phyloP scores from a whole-genome alignment of 108 stramenopile species.

The Epithemia pelagica region DNA sequence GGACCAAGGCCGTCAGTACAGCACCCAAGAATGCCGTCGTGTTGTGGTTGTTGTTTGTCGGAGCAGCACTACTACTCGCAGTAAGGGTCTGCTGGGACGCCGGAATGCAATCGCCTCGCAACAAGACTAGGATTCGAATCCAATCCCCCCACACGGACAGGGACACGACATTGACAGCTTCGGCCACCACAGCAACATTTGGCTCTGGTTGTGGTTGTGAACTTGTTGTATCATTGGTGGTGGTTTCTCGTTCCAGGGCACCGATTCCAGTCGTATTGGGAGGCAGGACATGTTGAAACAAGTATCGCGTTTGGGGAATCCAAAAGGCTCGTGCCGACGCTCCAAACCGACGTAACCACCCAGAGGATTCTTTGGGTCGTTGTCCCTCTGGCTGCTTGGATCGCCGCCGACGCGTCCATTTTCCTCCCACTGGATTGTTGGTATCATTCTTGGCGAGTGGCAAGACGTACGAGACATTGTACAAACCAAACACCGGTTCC shows the following conservation, averaged over 20 bases:
- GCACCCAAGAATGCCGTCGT: neutral
- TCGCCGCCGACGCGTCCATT: slow-evolving; percentile 51
- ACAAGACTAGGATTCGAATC: slow-evolving; percentile 37
- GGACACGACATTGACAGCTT: slow-evolving; percentile 64
- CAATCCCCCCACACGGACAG: slow-evolving; percentile 46
- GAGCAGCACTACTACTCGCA: too few species aligned
- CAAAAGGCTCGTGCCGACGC: slow-evolving; percentile 35
- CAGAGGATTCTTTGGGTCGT: neutral
- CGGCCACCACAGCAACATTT: slow-evolving; percentile 28
- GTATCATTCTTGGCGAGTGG: slow-evolving; percentile 35
- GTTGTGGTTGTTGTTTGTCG: too few species aligned
- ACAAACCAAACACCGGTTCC: slow-evolving; percentile 47
- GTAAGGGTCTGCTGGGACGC: too few species aligned
- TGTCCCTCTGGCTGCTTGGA: too few species aligned
- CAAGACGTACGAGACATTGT: slow-evolving; percentile 48
- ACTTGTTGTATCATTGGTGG: neutral
- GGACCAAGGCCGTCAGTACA: neutral
- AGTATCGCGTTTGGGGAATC: slow-evolving; percentile 33
- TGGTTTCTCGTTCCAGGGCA: neutral
- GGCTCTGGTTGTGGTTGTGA: neutral
- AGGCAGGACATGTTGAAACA: slow-evolving; percentile 61
- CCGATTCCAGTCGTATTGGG: slow-evolving; percentile 21
- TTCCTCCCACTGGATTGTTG: slow-evolving; percentile 78
- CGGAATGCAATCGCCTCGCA: slow-evolving; percentile 68
- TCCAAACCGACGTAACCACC: neutral